Evolutionary conservation across 2,329 filamentous ascomycete genomes (phyloP), one percentile per base, ranked within the genome.

Genomic region (Juglanconis sp.): DNA sequence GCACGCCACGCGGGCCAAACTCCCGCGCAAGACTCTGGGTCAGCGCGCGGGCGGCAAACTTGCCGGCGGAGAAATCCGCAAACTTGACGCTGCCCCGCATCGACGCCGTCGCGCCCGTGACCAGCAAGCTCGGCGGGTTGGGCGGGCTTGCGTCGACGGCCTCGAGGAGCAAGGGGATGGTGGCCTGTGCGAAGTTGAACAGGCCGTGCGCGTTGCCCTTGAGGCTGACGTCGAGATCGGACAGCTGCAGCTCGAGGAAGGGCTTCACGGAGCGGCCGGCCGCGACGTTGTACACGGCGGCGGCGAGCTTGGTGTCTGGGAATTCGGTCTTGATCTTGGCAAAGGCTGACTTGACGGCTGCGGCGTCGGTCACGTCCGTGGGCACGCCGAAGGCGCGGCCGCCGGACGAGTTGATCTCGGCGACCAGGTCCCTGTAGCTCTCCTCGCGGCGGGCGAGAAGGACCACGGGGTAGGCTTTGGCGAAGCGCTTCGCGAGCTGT

Each of bases 1-100:
- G 92, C 1, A 96, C 83, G 2, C 92, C 92, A 72, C 90, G 80
- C 0, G 92, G 91, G 0, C 89, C 90, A 72, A 95, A 96, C 72
- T 96, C 92, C 59, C 89, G 47, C 31, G 47, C 47, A 34, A 49
- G 31, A 32, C 47, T 49, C 10, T 32, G 31, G 5, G 47, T 8
- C 4, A 49, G 47, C 24, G 47, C 47, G 9, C 47, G 31, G 3
- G 7, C 10, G 10, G 47, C 31, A n/a, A 13, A 49, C 31, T 49
- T 49, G 24, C 9, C 47, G 47, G 47, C 32, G 10, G 47, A 32
- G 11, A 49, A 49, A 11, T 17, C 9, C 2, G 47, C 9, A 17
- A 49, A 11, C 4, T 8, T 5, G 3, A 24, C 47, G n/a, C 32
- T 49, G 47, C 47, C 32, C 47, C 32, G 31, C 24, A 49, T n/a